phyloP scores from a whole-genome alignment of 345 rosid genomes.

The Lenwebbia sp. region DNA sequence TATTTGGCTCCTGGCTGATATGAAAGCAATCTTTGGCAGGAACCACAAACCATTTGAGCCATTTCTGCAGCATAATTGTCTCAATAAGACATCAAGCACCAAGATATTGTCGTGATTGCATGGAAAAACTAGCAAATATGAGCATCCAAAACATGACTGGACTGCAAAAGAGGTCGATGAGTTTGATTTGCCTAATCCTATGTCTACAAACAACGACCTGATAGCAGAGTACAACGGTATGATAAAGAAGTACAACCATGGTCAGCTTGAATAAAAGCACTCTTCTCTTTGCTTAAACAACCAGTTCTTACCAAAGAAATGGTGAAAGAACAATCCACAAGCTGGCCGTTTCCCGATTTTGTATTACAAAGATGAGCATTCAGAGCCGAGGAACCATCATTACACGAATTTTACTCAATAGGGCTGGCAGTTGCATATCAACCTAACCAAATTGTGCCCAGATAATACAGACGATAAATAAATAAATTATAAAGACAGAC shows the following conservation, averaged over 20 bases:
- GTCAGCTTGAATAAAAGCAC: not conserved
- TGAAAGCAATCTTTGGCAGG: constrained; percentile 67
- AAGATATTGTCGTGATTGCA: not conserved
- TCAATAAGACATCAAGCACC: not conserved
- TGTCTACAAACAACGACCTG: not conserved
- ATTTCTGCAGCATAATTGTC: constrained; percentile 26
- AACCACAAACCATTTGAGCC: constrained; percentile 93
- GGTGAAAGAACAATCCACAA: not conserved
- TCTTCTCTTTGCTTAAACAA: not conserved
- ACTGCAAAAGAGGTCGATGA: not conserved
- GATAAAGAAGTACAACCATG: not conserved
- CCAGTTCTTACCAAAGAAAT: not conserved
- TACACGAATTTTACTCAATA: not conserved
- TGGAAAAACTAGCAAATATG: not conserved
- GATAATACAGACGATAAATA: not conserved
- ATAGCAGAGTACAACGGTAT: not conserved
- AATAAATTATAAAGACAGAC: not conserved
- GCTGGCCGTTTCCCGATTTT: not conserved
- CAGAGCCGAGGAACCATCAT: not conserved
- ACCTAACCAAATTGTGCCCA: not conserved
- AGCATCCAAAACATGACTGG: not conserved
- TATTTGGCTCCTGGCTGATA: constrained; percentile 60
- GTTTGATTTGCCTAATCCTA: not conserved
- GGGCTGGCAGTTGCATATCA: not conserved
- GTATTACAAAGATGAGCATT: not conserved